A percentile compares a stretch with the other conserved stretches of the same genome.
phyloP scores from a whole-genome alignment of 2,329 filamentous ascomycete genomes.

The Hymenoscyphus fraxineus region DNA sequence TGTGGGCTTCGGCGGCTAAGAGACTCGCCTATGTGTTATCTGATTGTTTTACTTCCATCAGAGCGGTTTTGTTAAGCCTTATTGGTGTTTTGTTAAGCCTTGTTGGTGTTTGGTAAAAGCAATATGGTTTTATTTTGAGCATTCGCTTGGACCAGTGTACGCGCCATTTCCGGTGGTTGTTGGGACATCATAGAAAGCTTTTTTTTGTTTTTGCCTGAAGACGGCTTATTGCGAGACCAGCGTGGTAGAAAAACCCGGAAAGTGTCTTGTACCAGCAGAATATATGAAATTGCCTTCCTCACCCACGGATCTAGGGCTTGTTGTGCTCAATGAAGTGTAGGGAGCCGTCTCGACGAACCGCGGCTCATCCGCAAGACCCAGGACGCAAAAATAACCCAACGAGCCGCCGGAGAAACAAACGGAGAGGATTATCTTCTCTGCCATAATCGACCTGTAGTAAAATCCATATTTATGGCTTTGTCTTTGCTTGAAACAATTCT shows the following conservation, averaged over 20 bases:
- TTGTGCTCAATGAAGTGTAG: not conserved
- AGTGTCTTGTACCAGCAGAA: not conserved
- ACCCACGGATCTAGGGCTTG: not conserved
- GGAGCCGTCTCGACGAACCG: not conserved
- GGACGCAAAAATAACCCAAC: not conserved
- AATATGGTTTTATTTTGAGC: not conserved
- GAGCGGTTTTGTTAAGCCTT: not conserved
- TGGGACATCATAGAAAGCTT: not conserved
- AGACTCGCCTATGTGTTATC: not conserved
- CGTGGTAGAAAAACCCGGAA: not conserved
- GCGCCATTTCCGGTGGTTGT: not conserved
- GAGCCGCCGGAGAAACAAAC: not conserved
- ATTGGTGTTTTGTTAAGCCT: not conserved
- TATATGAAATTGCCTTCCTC: not conserved
- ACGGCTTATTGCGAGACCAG: not conserved
- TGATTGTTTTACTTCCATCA: not conserved
- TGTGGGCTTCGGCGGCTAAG: constrained; percentile 1
- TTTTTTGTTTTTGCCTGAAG: not conserved
- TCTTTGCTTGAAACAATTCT: constrained; percentile 3
- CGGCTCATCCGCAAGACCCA: not conserved
- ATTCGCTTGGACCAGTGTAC: not conserved
- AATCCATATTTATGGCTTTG: not conserved
- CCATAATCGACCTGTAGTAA: not conserved
- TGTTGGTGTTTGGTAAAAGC: not conserved
- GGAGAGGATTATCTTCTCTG: not conserved